Base-by-base conservation (phyloP, 495 filamentous ascomycete genomes). In the Podospora conica region DNA sequence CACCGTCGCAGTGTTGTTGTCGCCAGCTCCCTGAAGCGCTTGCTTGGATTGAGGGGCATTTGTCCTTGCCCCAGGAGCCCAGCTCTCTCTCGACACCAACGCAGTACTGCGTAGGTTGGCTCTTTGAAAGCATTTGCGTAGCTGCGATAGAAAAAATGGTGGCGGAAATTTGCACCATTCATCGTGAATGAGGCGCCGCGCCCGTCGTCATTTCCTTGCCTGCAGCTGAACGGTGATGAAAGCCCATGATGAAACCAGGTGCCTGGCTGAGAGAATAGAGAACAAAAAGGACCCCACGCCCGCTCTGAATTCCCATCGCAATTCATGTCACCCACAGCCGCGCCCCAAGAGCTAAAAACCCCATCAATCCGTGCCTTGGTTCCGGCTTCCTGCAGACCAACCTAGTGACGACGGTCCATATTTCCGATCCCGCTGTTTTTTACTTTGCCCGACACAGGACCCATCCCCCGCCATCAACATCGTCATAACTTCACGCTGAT, bases 201-300 rank as follows among this genome's bases (percentile, higher is more conserved):
- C 40, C 33, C 18, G 18, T 48, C 28, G 57, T 61, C 64, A 61
- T 61, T 61, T 33, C 57, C 48, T 61, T 64, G 27, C 27, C n/a
- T n/a, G n/a, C 28, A 28, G 61, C 27, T 54, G 53, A 6, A 29
- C 48, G 62, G 70, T 73, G 67, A 73, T 71, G 72, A 71, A 74
- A 69, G 58, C 58, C 63, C 18, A 76, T 75, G 72, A 76, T 76
- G 74, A 76, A 74, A 71, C 65, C 64, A 55, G 67, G 61, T 69
- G 71, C 64, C 64, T 67, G 68, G 55, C n/a, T 53, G 68, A 48
- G 53, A 60, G 31, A 58, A 66, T 63, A 67, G 69, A 59, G 27
- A 60, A 65, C 40, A 27, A n/a, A 53, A 20, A 40, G 15, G 60
- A 68, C 64, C 55, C 66, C 58, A 60, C 63, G 53, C 40, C 56